Conservation (phyloP, 208 protist genomes). For the Ichthyophonus hoferi region DNA sequence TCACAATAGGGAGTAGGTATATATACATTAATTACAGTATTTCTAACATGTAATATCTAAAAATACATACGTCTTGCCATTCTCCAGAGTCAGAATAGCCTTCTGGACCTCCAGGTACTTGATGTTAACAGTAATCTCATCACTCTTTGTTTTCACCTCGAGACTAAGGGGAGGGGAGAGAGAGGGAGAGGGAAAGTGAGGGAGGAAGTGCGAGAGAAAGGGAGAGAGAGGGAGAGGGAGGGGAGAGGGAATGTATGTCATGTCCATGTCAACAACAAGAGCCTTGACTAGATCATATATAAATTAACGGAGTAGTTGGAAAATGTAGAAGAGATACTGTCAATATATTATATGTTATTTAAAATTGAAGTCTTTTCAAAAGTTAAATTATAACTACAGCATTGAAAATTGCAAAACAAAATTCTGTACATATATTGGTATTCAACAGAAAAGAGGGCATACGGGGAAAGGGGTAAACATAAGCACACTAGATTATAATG, state of each 20-base stretch:
- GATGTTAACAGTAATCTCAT: neutral
- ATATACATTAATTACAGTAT: too few relatives aligned
- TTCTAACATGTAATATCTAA: too few relatives aligned
- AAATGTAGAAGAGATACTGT: too few relatives aligned
- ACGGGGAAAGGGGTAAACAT: neutral
- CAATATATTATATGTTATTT: too few relatives aligned
- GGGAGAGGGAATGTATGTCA: neutral
- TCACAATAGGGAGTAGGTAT: too few relatives aligned
- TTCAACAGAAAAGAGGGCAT: neutral
- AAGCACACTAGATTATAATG: neutral
- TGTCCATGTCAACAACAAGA: neutral
- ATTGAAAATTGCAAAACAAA: too few relatives aligned
- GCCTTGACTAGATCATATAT: too few relatives aligned
- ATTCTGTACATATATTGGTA: too few relatives aligned
- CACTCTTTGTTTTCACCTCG: neutral
- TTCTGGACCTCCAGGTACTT: neutral
- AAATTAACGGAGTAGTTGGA: too few relatives aligned
- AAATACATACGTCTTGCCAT: neutral
- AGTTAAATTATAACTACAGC: too few relatives aligned
- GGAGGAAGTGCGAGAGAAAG: neutral
- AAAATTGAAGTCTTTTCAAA: too few relatives aligned
- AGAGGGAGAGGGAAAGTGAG: neutral
- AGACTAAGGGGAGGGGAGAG: conserved; percentile 1
- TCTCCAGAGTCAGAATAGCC: neutral
- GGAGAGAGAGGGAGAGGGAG: neutral